Evolutionary conservation across 139 green algal species (phyloP), one percentile per base, ranked within the genome.

Genomic region (Haematococcus sp.): DNA sequence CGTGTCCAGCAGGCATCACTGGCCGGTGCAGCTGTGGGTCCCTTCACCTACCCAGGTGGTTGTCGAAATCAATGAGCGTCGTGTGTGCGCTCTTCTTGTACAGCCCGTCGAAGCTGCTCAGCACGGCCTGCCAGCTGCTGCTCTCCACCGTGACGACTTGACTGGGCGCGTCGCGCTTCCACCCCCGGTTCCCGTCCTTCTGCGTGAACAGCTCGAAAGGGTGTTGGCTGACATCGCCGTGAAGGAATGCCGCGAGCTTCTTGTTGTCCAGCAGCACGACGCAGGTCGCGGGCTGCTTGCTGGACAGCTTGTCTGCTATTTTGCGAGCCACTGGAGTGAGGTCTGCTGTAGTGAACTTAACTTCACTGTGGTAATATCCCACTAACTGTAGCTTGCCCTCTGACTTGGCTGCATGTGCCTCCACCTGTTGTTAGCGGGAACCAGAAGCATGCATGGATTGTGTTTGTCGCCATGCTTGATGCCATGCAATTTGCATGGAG

Each of bases 361-460:
- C 83, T 51, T 95, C 93, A 32, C 74, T 85, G 64, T 95, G 88
- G 75, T 95, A 95, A 68, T 92, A 92, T 3, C 90, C 90, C 20
- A 95, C 83, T 25, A 95, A 75, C 34, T 78, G 25, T 2, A 81
- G 28, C 15, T 71, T 31, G 27, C 52, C 43, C 17, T 66, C 55
- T 43, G 75, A 32, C 40, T 81, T 63, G 34, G 74, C 64, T 1
- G 52, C 67, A 34, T 86, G 73, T 1, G 72, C 68, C 15, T 83
- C 75, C 13, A 87, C 66, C 87, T 91, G 72, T 55, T 65, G 52
- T 7, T 30, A 23, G 19, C 17, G 7, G 22, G 7, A 28, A 13
- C 7, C 7, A 19, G 19, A 25, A 13, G 25, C 17, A 63, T 49
- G 30, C 1, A 69, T 59, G 11, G 13, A 30, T 0, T 34, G 51